Evolutionary conservation across 345 rosid species (phyloP).

Genomic region (Eucalyptus guilfoylei): DNA sequence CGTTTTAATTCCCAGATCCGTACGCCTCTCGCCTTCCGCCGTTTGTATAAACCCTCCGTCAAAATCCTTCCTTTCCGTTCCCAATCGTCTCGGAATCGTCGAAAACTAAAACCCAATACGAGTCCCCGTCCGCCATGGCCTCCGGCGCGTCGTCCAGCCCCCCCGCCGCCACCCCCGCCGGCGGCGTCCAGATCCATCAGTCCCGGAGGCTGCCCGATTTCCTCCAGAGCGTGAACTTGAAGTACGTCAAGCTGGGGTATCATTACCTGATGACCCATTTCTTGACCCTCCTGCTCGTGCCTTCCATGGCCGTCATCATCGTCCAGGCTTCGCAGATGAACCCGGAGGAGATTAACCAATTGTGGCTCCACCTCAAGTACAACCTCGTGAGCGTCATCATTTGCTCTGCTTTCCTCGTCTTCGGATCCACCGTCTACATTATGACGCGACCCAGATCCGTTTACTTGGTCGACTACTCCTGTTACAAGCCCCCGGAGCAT

Average conservation of each 20-base stretch:
- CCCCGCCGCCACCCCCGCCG: slow-evolving; percentile 7
- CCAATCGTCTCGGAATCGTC: not conserved
- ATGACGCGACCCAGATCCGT: slow-evolving; percentile 85
- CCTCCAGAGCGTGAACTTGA: slow-evolving; percentile 75
- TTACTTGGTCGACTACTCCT: slow-evolving; percentile 62
- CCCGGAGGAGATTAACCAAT: slow-evolving; percentile 49
- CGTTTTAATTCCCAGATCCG: not conserved
- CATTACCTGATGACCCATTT: slow-evolving; percentile 64
- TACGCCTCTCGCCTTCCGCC: not conserved
- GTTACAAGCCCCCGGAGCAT: slow-evolving; percentile 59
- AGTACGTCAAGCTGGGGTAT: slow-evolving; percentile 84
- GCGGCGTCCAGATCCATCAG: slow-evolving; percentile 59
- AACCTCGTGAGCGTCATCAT: slow-evolving; percentile 61
- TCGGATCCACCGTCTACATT: slow-evolving; percentile 62
- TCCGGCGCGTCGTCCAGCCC: not conserved
- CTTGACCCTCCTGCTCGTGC: slow-evolving; percentile 61
- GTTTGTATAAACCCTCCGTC: not conserved
- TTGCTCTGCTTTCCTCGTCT: slow-evolving; percentile 49
- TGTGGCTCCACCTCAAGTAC: slow-evolving; percentile 83
- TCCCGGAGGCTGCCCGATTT: slow-evolving; percentile 65
- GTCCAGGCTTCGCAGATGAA: slow-evolving; percentile 45
- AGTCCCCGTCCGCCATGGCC: slow-evolving; percentile 13
- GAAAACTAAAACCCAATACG: not conserved
- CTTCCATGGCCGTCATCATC: slow-evolving; percentile 47
- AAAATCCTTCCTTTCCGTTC: not conserved